Percentiles rank a stretch among this genome's conserved stretches.
These are phyloP conservation scores for Arachis hypogaea DNA, from an alignment of 306 rosid species.

Conservation along the genomic window DNA sequence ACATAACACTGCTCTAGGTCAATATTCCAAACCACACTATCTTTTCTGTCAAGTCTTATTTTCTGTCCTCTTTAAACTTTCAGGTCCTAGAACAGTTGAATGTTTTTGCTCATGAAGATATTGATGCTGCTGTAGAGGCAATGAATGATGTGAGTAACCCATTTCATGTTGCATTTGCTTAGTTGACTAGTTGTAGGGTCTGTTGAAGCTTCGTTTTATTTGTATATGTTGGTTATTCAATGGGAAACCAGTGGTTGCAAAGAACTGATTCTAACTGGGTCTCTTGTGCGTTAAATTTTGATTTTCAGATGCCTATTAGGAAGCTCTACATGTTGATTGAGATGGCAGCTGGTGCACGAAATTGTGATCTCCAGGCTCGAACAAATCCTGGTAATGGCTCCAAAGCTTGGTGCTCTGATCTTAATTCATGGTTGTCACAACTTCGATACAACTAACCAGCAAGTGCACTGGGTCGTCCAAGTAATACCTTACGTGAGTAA, in stretches of 20 bases:
- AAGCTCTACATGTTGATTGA: slow-evolving; percentile 86
- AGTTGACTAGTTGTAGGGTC: neutral
- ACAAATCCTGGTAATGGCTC: too few relatives aligned
- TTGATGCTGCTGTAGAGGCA: slow-evolving; percentile 88
- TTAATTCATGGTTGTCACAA: too few relatives aligned
- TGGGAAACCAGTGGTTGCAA: neutral
- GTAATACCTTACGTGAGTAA: too few relatives aligned
- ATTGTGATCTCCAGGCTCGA: too few relatives aligned
- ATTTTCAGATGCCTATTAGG: slow-evolving; percentile 79
- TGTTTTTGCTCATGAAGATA: slow-evolving; percentile 77
- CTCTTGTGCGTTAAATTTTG: slow-evolving; percentile 36
- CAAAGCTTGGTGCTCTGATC: too few relatives aligned
- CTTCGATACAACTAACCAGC: too few relatives aligned
- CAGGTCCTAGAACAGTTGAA: slow-evolving; percentile 84
- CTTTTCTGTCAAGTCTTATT: too few relatives aligned
- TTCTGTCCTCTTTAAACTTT: slow-evolving; percentile 32
- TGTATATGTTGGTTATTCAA: neutral
- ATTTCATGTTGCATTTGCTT: slow-evolving; percentile 16
- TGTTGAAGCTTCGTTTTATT: neutral
- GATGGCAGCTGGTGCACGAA: slow-evolving; percentile 68
- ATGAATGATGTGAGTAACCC: slow-evolving; percentile 68
- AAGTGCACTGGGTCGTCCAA: too few relatives aligned
- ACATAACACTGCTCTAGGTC: too few relatives aligned
- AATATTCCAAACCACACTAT: too few relatives aligned
- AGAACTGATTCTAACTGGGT: slow-evolving; percentile 31